Evolutionary conservation across 1,284 basidiomycete genomes (phyloP), one percentile per base, ranked within the genome.

Genomic region (Tilletia setariae): DNA sequence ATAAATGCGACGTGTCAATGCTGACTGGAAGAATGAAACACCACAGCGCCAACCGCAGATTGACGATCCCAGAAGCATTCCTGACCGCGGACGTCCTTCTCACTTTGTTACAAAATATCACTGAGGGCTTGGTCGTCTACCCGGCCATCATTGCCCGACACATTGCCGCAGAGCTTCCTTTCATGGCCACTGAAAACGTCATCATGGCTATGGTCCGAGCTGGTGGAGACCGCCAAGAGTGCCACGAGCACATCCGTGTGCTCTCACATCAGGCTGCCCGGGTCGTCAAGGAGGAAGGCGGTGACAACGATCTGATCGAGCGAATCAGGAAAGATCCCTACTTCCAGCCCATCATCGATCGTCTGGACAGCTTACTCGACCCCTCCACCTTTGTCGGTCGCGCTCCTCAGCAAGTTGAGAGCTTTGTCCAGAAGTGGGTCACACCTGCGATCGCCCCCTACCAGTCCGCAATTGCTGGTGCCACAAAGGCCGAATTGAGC

Each of bases 191-290:
- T 2, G 94, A 97, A 84, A 98, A 98, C 84, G 88, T 99, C 84
- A 98, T 98, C 86, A 98, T 99, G 96, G 94, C 94, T 13, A 90
- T 98, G 72, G 96, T 98, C 70, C 95, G 95, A 84, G 94, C 94
- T 49, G 64, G 64, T 9, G 96, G 94, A 0, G 95, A 98, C 83
- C 87, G 96, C 47, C 96, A 98, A 84, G 91, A 92, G 83, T 94
- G 93, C 46, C 95, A 98, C 84, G 96, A 98, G 85, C 91, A 92
- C 84, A 95, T 98, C 68, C 73, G 95, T 70, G 94, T 97, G 65
- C 86, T 98, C n/a, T 96, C 93, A 15, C 95, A 98, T 84, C 90
- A 98, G 84, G 96, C 96, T 0, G 94, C 89, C 0, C 87, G 91
- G 70, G 93, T 95, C 80, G 95, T 99, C 73, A 99, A 98, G 85